These are phyloP conservation scores for Flaveria robusta DNA, from an alignment of 129 eudicot genomes.

Conservation along the genomic window DNA sequence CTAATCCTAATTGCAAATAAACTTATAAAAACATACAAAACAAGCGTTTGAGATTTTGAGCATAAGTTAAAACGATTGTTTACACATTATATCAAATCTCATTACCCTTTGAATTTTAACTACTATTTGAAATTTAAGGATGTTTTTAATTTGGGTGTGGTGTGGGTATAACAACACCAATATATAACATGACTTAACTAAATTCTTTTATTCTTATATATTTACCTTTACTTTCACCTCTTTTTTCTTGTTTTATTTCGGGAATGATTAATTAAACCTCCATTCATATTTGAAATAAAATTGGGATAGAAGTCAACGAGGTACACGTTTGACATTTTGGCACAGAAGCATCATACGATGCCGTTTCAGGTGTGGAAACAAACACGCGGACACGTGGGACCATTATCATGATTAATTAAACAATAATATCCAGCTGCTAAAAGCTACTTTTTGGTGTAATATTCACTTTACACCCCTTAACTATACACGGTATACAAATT, in stretches of 20 bases:
- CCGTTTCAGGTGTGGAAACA: slow-evolving; percentile 15
- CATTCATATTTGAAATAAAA: neutral
- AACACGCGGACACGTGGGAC: slow-evolving; percentile 36
- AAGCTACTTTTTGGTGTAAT: slow-evolving; percentile 11
- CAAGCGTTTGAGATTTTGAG: too few relatives aligned
- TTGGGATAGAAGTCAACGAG: slow-evolving; percentile 18
- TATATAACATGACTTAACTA: too few relatives aligned
- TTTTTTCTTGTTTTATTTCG: neutral
- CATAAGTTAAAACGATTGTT: too few relatives aligned
- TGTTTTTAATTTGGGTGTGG: too few relatives aligned
- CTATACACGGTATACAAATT: neutral
- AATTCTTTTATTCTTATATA: neutral
- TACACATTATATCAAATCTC: too few relatives aligned
- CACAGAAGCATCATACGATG: slow-evolving; percentile 10
- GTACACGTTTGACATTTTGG: slow-evolving; percentile 16
- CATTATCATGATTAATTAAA: slow-evolving; percentile 26
- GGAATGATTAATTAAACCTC: neutral
- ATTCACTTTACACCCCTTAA: slow-evolving; percentile 21
- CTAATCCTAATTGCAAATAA: too few relatives aligned
- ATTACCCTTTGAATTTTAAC: too few relatives aligned
- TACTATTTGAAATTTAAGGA: too few relatives aligned
- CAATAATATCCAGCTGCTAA: slow-evolving; percentile 28
- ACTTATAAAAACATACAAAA: too few relatives aligned
- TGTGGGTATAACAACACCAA: too few relatives aligned
- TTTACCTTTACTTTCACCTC: neutral